Conservation (phyloP, 306 rosid genomes). For the Canavalia gladiata region DNA sequence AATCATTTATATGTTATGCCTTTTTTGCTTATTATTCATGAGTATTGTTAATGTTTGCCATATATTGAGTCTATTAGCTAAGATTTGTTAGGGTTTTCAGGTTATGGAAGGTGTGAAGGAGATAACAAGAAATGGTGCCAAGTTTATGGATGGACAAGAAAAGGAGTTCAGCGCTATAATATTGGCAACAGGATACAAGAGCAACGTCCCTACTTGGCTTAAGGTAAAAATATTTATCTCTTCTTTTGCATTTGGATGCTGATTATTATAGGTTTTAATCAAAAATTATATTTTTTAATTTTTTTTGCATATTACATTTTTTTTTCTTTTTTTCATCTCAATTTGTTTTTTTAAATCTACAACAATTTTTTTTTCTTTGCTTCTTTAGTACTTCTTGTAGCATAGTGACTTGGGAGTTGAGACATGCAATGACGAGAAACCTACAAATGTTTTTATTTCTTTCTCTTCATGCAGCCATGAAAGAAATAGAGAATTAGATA, state of each 20-base stretch:
- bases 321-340: too few species aligned
- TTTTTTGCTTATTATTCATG: background rate
- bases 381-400: too few species aligned
- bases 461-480: slow-evolving; percentile 62
- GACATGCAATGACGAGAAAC: slow-evolving; percentile 27
- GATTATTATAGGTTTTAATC: too few species aligned
- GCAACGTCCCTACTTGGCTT: slow-evolving; percentile 93
- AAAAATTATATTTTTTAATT: too few species aligned
- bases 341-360: too few species aligned
- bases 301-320: too few species aligned
- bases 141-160: slow-evolving; percentile 80
- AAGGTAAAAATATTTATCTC: slow-evolving; percentile 58
- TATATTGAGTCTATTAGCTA: slow-evolving; percentile 1
- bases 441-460: slow-evolving; percentile 65
- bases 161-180: slow-evolving; percentile 78
- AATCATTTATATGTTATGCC: background rate
- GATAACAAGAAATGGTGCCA: slow-evolving; percentile 81
- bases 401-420: slow-evolving; percentile 27
- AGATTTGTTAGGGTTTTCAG: slow-evolving; percentile 44
- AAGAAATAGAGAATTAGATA: slow-evolving; percentile 60
- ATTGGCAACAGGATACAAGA: slow-evolving; percentile 85
- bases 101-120: slow-evolving; percentile 78
- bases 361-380: too few species aligned
- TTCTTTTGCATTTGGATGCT: background rate
- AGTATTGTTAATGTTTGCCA: background rate